phyloP scores from a whole-genome alignment of 805 yeast species.

The Yamadazyma takamatsuzukensis region DNA sequence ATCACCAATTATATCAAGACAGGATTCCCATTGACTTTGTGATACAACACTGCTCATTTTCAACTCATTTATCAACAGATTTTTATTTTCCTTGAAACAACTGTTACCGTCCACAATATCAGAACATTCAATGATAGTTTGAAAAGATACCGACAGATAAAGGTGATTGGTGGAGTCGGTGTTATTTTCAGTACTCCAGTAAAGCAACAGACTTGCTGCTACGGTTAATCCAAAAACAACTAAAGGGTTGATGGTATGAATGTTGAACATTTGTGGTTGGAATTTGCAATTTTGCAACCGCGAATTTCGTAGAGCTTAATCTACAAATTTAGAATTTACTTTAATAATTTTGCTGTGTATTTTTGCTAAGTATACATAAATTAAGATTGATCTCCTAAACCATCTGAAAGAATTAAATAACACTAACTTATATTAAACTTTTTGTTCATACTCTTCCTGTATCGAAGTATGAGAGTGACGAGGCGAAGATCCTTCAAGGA shows the following conservation, averaged over 20 bases:
- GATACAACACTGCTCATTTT: constrained; percentile 1
- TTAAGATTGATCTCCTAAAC: too few species aligned
- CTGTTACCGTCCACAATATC: constrained; percentile 16
- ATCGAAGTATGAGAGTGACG: constrained; percentile 12
- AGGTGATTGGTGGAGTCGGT: not conserved
- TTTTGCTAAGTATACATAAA: too few species aligned
- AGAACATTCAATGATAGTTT: constrained; percentile 13
- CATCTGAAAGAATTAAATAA: too few species aligned
- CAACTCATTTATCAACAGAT: constrained; percentile 9
- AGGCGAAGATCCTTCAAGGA: constrained; percentile 15
- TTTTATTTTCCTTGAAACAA: constrained; percentile 15
- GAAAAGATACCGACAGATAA: constrained; percentile 4
- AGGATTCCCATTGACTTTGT: constrained; percentile 6
- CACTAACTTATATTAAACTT: too few species aligned
- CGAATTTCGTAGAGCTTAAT: constrained; percentile 1
- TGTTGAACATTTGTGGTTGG: not conserved
- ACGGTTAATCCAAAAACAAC: constrained; percentile 1
- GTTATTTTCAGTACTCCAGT: not conserved
- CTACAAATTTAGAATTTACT: too few species aligned
- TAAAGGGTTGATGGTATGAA: constrained; percentile 1
- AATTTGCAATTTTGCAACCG: constrained; percentile 1
- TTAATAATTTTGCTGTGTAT: too few species aligned
- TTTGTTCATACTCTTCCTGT: constrained; percentile 7
- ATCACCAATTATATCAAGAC: constrained; percentile 15
- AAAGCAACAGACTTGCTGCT: not conserved